These are phyloP conservation scores for Penicillium maclennaniae DNA, from an alignment of 495 filamentous ascomycete genomes.

Conservation along the genomic window DNA sequence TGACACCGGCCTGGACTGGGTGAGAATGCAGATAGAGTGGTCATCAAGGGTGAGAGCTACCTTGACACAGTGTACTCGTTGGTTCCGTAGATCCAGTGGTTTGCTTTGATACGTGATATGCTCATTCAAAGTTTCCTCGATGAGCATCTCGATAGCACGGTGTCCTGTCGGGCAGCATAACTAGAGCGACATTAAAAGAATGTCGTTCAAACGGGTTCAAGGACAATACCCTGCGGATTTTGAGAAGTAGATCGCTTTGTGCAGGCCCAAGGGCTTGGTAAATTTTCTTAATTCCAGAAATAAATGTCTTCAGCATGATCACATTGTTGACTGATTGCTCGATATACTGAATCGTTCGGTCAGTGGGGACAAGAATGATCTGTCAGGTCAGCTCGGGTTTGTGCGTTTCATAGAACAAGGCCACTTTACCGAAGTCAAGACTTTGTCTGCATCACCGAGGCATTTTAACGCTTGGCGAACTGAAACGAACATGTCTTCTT, in stretches of 20 bases:
- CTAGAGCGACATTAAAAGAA: constrained; percentile 29
- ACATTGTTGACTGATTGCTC: constrained; percentile 84
- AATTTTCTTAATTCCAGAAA: constrained; percentile 62
- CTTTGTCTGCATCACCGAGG: constrained; percentile 54
- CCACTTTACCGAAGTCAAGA: constrained; percentile 29
- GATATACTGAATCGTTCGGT: constrained; percentile 59
- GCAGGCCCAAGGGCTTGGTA: constrained; percentile 64
- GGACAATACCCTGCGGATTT: constrained; percentile 55
- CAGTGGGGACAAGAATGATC: constrained; percentile 65
- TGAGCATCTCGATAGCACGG: constrained; percentile 56
- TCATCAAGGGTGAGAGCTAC: constrained; percentile 33
- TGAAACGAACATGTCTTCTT: constrained; percentile 83
- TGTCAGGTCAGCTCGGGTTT: constrained; percentile 31
- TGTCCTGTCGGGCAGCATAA: constrained; percentile 61
- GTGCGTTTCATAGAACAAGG: neutral
- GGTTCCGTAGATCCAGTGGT: constrained; percentile 84
- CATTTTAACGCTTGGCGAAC: constrained; percentile 70
- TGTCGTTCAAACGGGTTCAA: neutral
- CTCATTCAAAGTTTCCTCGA: constrained; percentile 72
- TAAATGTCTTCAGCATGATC: constrained; percentile 79
- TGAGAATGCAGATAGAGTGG: constrained; percentile 3
- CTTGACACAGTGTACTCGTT: constrained; percentile 89
- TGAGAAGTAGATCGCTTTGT: constrained; percentile 59
- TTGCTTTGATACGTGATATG: constrained; percentile 73
- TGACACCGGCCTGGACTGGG: constrained; percentile 64